Conservation (phyloP, 441 rosid species). For the Iberis amara region DNA sequence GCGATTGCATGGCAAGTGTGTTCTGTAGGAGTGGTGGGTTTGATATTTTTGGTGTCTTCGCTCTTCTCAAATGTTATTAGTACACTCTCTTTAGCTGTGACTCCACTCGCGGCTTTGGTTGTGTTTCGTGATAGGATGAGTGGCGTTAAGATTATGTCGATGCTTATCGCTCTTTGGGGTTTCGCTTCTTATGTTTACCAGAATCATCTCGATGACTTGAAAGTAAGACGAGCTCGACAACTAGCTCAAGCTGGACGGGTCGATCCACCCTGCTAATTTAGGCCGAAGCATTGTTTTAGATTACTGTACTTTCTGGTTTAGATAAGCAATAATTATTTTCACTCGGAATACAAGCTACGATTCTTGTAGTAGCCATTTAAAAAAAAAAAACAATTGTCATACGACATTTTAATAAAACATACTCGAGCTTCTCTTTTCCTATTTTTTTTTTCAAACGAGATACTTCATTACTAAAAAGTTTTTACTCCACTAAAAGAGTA, state of each 20-base stretch:
- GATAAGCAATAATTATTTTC: too few species aligned
- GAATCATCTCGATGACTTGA: conserved; percentile 58
- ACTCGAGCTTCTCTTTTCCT: too few species aligned
- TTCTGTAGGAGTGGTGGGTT: conserved; percentile 85
- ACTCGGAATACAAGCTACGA: too few species aligned
- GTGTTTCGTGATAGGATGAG: conserved; percentile 72
- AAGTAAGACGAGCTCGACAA: conserved; percentile 41
- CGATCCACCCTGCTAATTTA: conserved; percentile 25
- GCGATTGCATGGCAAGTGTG: conserved; percentile 83
- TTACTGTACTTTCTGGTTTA: not conserved
- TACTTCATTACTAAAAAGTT: too few species aligned
- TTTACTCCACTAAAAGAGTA: too few species aligned
- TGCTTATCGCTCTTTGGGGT: conserved; percentile 78
- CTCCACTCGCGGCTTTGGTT: conserved; percentile 66
- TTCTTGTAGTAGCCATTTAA: too few species aligned
- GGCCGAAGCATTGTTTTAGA: not conserved
- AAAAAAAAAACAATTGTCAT: too few species aligned
- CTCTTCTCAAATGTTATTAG: conserved; percentile 89
- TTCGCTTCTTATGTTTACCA: conserved; percentile 70
- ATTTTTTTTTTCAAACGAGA: too few species aligned
- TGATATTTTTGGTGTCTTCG: conserved; percentile 75
- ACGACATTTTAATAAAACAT: too few species aligned
- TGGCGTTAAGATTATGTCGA: conserved; percentile 63
- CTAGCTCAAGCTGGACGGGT: conserved; percentile 15
- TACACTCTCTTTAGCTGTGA: conserved; percentile 67